Evolutionary conservation across 129 eudicot genomes (phyloP), one percentile per base, ranked within the genome.

Genomic region (Escallonia rubra): DNA sequence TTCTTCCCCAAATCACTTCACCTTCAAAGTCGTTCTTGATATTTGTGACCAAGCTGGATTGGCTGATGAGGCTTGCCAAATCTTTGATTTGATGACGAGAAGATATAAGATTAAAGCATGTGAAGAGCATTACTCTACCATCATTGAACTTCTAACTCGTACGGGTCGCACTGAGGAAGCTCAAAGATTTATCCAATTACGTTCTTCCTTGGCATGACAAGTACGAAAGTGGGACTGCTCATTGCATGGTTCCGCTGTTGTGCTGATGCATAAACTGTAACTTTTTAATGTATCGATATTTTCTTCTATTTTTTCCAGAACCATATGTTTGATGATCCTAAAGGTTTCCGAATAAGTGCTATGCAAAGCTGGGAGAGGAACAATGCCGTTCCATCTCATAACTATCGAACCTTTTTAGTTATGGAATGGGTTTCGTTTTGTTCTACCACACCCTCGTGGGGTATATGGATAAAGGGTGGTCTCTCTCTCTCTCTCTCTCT

Each of bases 1-100:
- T 43, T 77, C 82, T 58, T 55, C 72, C 11, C 97, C 96, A 10
- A 85, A 83, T 65, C 80, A 76, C 61, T 75, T 71, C 61, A 91
- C 96, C 13, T 76, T 85, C 34, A 61, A 76, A 62, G 96, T 59
- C 39, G 72, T 85, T 64, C 78, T 91, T 57, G 4, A 59, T 14
- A 69, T 88, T 54, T 91, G 97, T 59, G 88, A 82, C 72, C 54
- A 60, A 70, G 97, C 85, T 59, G 90, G 96, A 70, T 83, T 83
- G 63, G 92, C 72, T 6, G 97, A 83, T 72, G 96, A 91, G 55
- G 97, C 90, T 67, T 75, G 77, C 58, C 52, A 59, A 8, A 68
- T 87, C 13, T 85, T 87, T 62, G 64, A 69, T 12, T 78, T 77
- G 57, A 77, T 91, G 83, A 88, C 83, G 53, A 71, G 67, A 16